Conservation (phyloP, 768 basidiomycete genomes). For the Lentinula lateritia region DNA sequence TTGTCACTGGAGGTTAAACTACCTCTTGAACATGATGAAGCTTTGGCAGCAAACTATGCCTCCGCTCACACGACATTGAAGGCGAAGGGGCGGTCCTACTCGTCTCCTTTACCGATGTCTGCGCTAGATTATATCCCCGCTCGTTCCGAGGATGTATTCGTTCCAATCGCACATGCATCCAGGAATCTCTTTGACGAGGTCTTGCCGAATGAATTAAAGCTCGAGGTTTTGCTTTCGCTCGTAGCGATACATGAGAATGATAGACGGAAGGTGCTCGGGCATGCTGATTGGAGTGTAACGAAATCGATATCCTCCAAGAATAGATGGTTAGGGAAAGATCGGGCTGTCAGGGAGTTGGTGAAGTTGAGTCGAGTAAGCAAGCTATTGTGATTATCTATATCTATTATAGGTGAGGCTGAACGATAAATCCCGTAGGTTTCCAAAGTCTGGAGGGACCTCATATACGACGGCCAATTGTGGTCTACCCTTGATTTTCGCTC, state of each 20-base stretch:
- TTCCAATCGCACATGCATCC: slow-evolving; percentile 42
- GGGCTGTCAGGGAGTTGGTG: slow-evolving; percentile 72
- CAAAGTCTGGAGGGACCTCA: slow-evolving; percentile 66
- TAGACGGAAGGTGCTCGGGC: slow-evolving; percentile 35
- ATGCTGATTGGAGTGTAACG: slow-evolving; percentile 53
- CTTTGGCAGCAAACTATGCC: neutral
- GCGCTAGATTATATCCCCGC: slow-evolving; percentile 55
- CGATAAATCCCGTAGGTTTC: slow-evolving; percentile 50
- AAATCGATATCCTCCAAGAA: slow-evolving; percentile 57
- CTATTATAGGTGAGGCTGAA: slow-evolving; percentile 6
- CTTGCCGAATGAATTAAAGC: slow-evolving; percentile 66
- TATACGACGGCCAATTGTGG: slow-evolving; percentile 90
- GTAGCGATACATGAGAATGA: slow-evolving; percentile 58
- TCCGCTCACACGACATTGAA: slow-evolving; percentile 20
- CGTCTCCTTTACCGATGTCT: slow-evolving; percentile 58
- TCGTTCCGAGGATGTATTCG: slow-evolving; percentile 43
- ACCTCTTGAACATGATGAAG: neutral
- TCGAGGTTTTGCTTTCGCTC: slow-evolving; percentile 53
- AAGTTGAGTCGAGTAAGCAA: slow-evolving; percentile 70
- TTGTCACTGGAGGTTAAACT: neutral
- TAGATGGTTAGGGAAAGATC: slow-evolving; percentile 73
- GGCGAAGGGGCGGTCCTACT: slow-evolving; percentile 56
- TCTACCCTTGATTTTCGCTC: slow-evolving; percentile 51
- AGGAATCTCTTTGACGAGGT: slow-evolving; percentile 62
- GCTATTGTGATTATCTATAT: neutral